Base-by-base conservation (phyloP, 805 yeast species). In the Candida coquimbonensis region DNA sequence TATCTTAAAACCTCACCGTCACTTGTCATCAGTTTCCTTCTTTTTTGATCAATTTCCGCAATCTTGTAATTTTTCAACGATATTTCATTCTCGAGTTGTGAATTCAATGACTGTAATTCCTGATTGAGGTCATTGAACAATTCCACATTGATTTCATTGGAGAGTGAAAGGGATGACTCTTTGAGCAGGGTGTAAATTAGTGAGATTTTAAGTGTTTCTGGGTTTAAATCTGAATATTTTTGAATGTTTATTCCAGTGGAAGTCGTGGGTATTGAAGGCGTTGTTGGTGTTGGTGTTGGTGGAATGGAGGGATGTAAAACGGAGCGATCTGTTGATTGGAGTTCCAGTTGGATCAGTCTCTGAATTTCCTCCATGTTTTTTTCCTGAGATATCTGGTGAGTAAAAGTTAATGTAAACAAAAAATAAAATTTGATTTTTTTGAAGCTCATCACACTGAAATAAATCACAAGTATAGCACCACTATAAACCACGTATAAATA, bases 161-260 rank as follows among this genome's bases (percentile, higher is more conserved):
- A 42, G 5, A 45, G 31, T 7, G 36, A 27, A 5, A 45, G 19
- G 6, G 45, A 42, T 7, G 45, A 27, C 2, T 42, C 26, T 31
- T 38, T 42, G 4, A 45, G 27, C 4, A 45, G 21, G 16, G 45
- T 29, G 34, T 45, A 45, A 1, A 41, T 42, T 5, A 42, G 24
- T 11, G 45, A 34, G 3, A 45, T 27, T 5, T 38, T 34, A 7
- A 45, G 39, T 3, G 36, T 19, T 8, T 31, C 19, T 11, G 39
- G 36, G 27, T 38, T 17, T 6, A 38, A n/a, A 2, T 41, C 33
- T 5, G 44, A 40, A 36, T 47, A 47, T 36, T 33, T 44, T 0
- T 37, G 24, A 5, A 44, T 33, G 14, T 47, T 41, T 3, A 47
- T 47, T 5, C 45, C 50, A 29, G 37, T 47, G 25, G 24, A 45